Base-by-base conservation (phyloP, 2,329 filamentous ascomycete species). In the Penicillium capsulatum region DNA sequence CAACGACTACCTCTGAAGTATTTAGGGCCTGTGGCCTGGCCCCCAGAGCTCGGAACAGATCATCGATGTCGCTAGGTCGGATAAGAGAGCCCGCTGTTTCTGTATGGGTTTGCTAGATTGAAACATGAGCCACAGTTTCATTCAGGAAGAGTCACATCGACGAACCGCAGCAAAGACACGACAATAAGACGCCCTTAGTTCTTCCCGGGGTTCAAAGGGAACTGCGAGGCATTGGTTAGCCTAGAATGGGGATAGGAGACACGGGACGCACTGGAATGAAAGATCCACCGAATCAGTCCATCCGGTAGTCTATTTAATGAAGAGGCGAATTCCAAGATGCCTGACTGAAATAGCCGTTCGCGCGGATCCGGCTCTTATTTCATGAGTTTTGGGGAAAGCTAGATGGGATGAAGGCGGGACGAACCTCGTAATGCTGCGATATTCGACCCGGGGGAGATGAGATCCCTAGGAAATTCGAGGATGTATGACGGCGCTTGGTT, bases 251-350 rank as follows among this genome's bases (percentile, higher is more conserved):
- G n/a, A n/a, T n/a, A n/a, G 30, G 32, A 27, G 31, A 46, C 4
- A 6, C 3, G 8, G 27, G 34, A 54, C 54, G 17, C 32, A 67
- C 67, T 48, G 35, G 61, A 57, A 28, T 59, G 47, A 24, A 69
- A 59, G 3, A 87, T 67, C 84, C 85, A 90, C 11, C 74, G 53
- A 34, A 86, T 72, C 1, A 88, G 55, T 38, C 83, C 74, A 44
- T 86, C 77, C 0, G 84, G 79, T 9, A 88, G 58, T 3, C 57
- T 48, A 9, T 63, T 59, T 27, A 66, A 67, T 3, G 59, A 55
- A 11, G 77, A 64, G 10, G 82, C 66, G 31, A 77, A 73, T 39
- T 77, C 72, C 1, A 81, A 71, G 40, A 84, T 65, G 2, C 84
- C 83, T 14, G 78, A 80, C 16, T 79, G 63, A 37, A 88, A 75